Conservation (phyloP, 2,329 filamentous ascomycete species). For the Tolypocladium pustulatum region DNA sequence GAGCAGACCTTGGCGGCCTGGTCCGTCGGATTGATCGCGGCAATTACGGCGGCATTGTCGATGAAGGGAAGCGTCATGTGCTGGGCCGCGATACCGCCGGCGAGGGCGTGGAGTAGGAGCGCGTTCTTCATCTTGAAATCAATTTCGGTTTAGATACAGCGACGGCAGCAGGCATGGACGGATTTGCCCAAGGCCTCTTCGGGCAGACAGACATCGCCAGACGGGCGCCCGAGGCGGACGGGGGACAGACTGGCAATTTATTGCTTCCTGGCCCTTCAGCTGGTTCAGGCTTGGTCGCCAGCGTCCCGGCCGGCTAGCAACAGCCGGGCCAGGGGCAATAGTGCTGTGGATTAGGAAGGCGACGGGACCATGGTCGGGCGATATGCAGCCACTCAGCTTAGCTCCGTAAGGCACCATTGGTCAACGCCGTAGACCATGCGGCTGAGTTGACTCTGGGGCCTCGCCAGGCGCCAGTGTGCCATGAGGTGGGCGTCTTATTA, state of each 20-base stretch:
- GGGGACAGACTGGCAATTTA: neutral
- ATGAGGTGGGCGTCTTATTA: neutral
- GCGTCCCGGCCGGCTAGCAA: neutral
- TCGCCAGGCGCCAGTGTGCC: neutral
- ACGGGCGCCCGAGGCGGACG: neutral
- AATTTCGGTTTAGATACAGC: neutral
- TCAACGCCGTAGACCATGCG: neutral
- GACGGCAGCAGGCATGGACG: neutral
- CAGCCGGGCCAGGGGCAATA: neutral
- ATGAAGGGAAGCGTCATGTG: constrained; percentile 9
- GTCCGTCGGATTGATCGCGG: constrained; percentile 13
- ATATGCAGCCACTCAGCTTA: neutral
- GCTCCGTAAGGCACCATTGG: neutral
- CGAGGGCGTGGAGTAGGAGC: constrained; percentile 11
- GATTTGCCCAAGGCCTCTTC: neutral
- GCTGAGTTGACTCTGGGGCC: too few species aligned
- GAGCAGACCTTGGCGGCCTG: constrained; percentile 14
- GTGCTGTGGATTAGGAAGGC: neutral
- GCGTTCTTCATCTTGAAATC: constrained; percentile 14
- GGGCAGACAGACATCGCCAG: neutral
- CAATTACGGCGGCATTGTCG: constrained; percentile 11
- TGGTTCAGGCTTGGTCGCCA: neutral
- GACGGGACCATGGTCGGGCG: neutral
- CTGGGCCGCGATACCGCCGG: constrained; percentile 15
- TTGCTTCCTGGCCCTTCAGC: neutral